Percentiles rank a stretch among this genome's conserved stretches.
Evolutionary conservation across 2,329 filamentous ascomycete genomes (phyloP).

Genomic region (Neodidymelliopsis sp.): DNA sequence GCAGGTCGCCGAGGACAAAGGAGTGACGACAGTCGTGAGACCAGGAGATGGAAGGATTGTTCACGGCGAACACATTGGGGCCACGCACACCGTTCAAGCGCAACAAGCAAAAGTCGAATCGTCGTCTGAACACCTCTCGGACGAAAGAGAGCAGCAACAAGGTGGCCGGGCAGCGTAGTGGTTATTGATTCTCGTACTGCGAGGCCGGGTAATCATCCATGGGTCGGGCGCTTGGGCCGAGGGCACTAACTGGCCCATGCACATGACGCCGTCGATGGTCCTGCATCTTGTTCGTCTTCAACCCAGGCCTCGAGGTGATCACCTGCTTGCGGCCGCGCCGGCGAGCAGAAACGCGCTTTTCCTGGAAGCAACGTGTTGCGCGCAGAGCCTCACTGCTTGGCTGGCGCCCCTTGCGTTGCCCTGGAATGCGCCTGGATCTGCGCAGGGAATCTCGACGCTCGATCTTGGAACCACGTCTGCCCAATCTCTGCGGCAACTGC

Average conservation of each 20-base stretch:
- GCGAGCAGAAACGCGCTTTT: conserved; percentile 1
- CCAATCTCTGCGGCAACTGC: neutral
- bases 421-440: conserved; percentile 17
- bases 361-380: conserved; percentile 16
- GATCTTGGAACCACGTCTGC: conserved; percentile 1
- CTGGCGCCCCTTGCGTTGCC: conserved; percentile 14
- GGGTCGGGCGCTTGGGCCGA: conserved; percentile 7
- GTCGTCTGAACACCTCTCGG: conserved; percentile 6
- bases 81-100: conserved; percentile 9
- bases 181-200: conserved; percentile 18
- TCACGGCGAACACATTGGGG: conserved; percentile 20
- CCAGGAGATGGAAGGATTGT: conserved; percentile 9
- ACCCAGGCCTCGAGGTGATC: neutral
- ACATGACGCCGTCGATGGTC: conserved; percentile 12
- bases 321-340: conserved; percentile 13
- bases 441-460: conserved; percentile 9
- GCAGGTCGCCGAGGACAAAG: conserved; percentile 35
- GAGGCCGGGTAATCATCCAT: conserved; percentile 7
- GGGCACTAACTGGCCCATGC: conserved; percentile 10
- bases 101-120: conserved; percentile 3
- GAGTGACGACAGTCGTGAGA: conserved; percentile 43
- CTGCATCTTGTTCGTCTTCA: neutral
- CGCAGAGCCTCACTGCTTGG: conserved; percentile 14
- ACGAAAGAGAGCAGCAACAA: conserved; percentile 2
- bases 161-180: conserved; percentile 8